These are phyloP conservation scores for Alternaria sp. DNA, from an alignment of 2,329 filamentous ascomycete species.

Conservation along the genomic window DNA sequence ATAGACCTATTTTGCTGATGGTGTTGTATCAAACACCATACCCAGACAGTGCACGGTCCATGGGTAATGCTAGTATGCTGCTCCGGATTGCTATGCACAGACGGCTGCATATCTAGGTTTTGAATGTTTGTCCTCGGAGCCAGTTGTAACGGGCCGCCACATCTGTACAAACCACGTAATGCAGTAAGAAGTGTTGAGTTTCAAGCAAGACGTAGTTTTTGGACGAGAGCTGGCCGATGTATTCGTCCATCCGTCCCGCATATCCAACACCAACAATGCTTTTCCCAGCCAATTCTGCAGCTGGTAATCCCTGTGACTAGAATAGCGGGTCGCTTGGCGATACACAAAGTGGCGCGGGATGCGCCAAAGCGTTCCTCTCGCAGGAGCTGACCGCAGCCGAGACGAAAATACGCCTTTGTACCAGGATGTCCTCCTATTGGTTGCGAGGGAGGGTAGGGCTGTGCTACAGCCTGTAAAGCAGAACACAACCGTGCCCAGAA, in stretches of 20 bases:
- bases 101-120: background rate
- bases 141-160: background rate
- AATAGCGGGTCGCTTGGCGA: conserved; percentile 24
- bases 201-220: background rate
- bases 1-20: conserved; percentile 20
- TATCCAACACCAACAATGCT: conserved; percentile 9
- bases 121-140: background rate
- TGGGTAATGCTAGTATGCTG: background rate
- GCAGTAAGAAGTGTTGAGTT: background rate
- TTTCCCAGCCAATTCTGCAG: conserved; percentile 8
- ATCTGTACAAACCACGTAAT: background rate
- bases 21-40: conserved; percentile 6
- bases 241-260: background rate
- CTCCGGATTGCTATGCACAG: background rate
- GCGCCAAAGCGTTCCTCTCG: conserved; percentile 13
- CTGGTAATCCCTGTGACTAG: conserved; percentile 22
- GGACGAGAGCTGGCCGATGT: background rate
- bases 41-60: background rate
- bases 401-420: conserved; percentile 27
- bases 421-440: conserved; percentile 11
- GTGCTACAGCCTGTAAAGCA: conserved; percentile 16
- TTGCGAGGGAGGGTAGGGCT: conserved; percentile 13
- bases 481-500: conserved; percentile 14
- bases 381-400: conserved; percentile 25
- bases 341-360: conserved; percentile 8